Base-by-base conservation (phyloP, 768 basidiomycete genomes). In the Bullera alba region DNA sequence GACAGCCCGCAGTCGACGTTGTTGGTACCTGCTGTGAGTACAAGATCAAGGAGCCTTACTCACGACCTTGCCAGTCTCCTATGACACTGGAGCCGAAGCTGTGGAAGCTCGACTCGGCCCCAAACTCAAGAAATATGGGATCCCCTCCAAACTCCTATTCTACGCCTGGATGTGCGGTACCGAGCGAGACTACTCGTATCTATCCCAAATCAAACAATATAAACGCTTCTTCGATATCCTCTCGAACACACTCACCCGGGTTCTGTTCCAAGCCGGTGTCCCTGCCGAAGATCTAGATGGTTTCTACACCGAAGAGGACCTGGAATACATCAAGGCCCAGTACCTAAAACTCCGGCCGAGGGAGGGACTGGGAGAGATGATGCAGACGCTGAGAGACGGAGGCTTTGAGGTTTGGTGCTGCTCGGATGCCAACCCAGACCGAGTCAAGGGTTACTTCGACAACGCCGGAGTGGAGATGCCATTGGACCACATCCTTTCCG, bases 191-290 rank as follows among this genome's bases (percentile, higher is more conserved):
- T 64, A 64, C 59, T 56, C 55, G 2, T 64, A 63, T 42, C 48
- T 63, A 22, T 63, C 62, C 29, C 58, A 60, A 26, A 64, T 64
- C 59, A 56, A 58, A 38, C 62, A 64, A 46, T 64, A 64, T 52
- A 60, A 61, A 29, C 58, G 56, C 25, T 60, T 64, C 54, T 58
- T 56, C 46, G 42, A 53, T 7, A 61, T 64, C 42, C 39, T 62
- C 15, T 53, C 50, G n/a, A 32, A 39, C 44, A 60, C 61, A 17
- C 48, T 63, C 50, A 54, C 48, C 23, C 53, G 61, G 19, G 50
- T 63, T 3, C 49, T 63, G 16, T 63, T 60, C 53, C 61, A 63
- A 41, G 58, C 61, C 43, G 61, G 61, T 32, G 41, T 63, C 16
- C 53, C 58, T 2, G 53, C 17, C 7, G 34, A 41, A 16, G 56